phyloP scores from a whole-genome alignment of 1,284 basidiomycete genomes.

The Trametes hirsuta region DNA sequence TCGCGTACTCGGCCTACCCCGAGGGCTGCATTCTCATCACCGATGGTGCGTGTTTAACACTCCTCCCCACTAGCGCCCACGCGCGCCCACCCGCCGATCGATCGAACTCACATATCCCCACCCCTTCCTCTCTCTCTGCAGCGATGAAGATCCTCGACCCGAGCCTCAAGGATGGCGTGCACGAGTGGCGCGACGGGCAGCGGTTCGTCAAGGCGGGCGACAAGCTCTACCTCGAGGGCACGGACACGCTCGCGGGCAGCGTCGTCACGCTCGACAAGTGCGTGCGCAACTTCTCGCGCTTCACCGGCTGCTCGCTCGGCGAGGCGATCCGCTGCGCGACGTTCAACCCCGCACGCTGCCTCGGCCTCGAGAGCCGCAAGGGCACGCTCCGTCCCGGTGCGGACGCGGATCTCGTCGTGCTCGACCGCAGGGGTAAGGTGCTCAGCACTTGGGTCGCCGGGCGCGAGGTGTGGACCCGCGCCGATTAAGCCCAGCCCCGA shows the following conservation, averaged over 20 bases:
- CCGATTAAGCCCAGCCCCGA: background rate
- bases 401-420: constrained; percentile 83
- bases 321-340: constrained; percentile 87
- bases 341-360: constrained; percentile 79
- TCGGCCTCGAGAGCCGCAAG: constrained; percentile 79
- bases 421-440: constrained; percentile 71
- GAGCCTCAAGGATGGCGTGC: constrained; percentile 78
- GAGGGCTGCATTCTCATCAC: constrained; percentile 88
- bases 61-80: background rate
- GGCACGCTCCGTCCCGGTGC: constrained; percentile 80
- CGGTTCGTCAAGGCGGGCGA: constrained; percentile 82
- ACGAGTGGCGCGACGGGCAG: constrained; percentile 85
- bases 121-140: constrained; percentile 30
- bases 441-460: constrained; percentile 84
- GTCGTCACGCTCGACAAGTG: constrained; percentile 84
- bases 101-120: too few relatives aligned
- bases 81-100: background rate
- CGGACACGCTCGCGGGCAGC: constrained; percentile 86
- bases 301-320: constrained; percentile 81
- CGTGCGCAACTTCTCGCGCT: constrained; percentile 81
- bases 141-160: constrained; percentile 90
- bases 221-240: constrained; percentile 82
- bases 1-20: constrained; percentile 83
- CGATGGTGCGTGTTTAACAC: constrained; percentile 60
- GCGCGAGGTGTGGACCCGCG: constrained; percentile 62